Conservation (phyloP, 2,329 filamentous ascomycete genomes). For the Aschersonia sp. region DNA sequence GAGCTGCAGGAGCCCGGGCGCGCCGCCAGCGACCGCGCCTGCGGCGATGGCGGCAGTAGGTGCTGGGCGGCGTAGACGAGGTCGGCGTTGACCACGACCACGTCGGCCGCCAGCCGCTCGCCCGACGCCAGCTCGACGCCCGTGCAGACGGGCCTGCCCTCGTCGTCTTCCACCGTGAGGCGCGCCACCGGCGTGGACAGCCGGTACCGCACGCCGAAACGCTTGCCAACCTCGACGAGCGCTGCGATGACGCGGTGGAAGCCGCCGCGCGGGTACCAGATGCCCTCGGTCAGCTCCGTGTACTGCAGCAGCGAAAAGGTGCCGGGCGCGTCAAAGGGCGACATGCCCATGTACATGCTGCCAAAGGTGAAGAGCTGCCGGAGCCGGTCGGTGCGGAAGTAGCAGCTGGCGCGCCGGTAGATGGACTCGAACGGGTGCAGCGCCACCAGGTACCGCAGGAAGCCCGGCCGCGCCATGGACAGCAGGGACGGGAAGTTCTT, state of each 20-base stretch:
- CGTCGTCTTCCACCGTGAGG: constrained; percentile 28
- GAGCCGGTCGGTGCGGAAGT: constrained; percentile 37
- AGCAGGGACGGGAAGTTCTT: constrained; percentile 50
- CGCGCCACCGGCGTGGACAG: constrained; percentile 41
- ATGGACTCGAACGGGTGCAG: constrained; percentile 61
- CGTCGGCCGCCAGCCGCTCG: constrained; percentile 44
- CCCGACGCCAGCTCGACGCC: constrained; percentile 46
- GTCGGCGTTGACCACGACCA: constrained; percentile 59
- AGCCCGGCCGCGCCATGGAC: constrained; percentile 41
- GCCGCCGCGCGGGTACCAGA: constrained; percentile 60
- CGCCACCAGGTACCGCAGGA: constrained; percentile 41
- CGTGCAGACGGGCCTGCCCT: constrained; percentile 9
- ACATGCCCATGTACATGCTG: constrained; percentile 1
- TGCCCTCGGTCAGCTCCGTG: constrained; percentile 37
- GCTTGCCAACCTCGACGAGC: constrained; percentile 46
- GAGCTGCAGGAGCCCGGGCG: constrained; percentile 51
- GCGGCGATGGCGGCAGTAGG: constrained; percentile 39
- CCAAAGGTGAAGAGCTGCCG: background rate
- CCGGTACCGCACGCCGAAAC: constrained; percentile 46
- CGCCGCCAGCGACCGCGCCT: constrained; percentile 19
- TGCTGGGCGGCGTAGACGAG: constrained; percentile 62
- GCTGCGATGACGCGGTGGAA: constrained; percentile 53
- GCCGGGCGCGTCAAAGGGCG: background rate
- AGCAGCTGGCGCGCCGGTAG: constrained; percentile 47
- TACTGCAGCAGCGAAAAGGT: background rate